Evolutionary conservation across 495 filamentous ascomycete genomes (phyloP), one percentile per base, ranked within the genome.

Genomic region (Daldinia vernicosa): DNA sequence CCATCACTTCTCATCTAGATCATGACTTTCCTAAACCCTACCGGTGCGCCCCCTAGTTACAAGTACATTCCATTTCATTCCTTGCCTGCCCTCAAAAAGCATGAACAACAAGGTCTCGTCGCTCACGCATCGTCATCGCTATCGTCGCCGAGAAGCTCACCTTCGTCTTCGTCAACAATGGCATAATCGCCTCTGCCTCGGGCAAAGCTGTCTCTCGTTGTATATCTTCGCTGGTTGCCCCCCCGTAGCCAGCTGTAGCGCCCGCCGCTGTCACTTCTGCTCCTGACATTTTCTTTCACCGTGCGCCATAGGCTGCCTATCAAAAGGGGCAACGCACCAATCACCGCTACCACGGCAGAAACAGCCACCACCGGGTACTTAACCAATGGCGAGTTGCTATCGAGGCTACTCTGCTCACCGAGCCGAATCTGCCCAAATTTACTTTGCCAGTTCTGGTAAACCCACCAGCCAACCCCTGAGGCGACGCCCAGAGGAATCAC

Each of bases 381-480:
- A 69, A 99, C 82, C 79, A 90, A 89, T 2, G 89, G 85, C 69
- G 86, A 88, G 40, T 92, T 90, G 55, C 84, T 84, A 72, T 90
- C 84, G 70, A 90, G 88, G 11, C 67, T 58, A 73, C 80, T 80
- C 45, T 82, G 81, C 69, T 94, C 93, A 60, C 93, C 93, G 15
- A 97, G 86, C 11, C 91, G 87, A 66, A 97, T 97, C 70, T 92
- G 89, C 7, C 94, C 94, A 76, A 99, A 97, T 73, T 96, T 95
- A 74, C 89, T 88, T 72, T 89, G 89, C 93, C 92, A 98, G 74
- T 91, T 92, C 5, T 82, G 84, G 84, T 91, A 98, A 51, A 94
- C 90, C 74, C 87, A 98, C 81, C 92, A 99, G 24, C 95, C 95
- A 22, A 91, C 84, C 8, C 80, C 89, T 9, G 78, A 82, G 3